Evolutionary conservation across 108 stramenopile genomes (phyloP), one percentile per base, ranked within the genome.

Genomic region (Pinguiococcus pyrenoidosus): DNA sequence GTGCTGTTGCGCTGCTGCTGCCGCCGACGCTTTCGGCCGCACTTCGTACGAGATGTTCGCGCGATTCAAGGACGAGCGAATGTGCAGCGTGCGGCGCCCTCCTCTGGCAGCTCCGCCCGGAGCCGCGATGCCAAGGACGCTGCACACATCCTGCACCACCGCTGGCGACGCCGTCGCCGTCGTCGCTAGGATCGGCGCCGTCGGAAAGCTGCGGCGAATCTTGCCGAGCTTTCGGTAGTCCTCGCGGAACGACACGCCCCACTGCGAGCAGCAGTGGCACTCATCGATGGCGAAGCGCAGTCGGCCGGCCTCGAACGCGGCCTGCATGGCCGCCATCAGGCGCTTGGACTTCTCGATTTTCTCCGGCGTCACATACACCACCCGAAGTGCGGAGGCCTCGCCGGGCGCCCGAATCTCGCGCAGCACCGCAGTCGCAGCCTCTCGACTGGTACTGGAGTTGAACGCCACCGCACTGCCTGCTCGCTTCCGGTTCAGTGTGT

Each of bases 131-230:
- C n/a, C n/a, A n/a, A 53, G 52, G 5, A 12, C 2, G 24, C 17
- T 7, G 16, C 47, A 23, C n/a, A 68, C 59, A 34, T 62, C 64
- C 7, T 22, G 8, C 44, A 65, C 17, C 13, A 56, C 67, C 29
- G 20, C 17, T 1, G 64, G 51, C 0, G 67, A 66, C 34, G 67
- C 67, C 0, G 67, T 68, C 30, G 67, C 67, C 4, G 67, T 68
- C 27, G 66, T 51, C 18, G 64, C 64, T 0, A 66, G 50, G 32
- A 56, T 24, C 8, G 64, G 64, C 8, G 64, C 56, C 20, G 18
- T n/a, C 6, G 64, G 64, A 20, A 63, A 66, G 10, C 41, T 27
- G 27, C 16, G 26, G 41, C 62, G 57, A 20, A 63, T 26, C 13
- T 22, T 4, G 5, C 51, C 56, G 28, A 66, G 56, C 50, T 59